These are phyloP conservation scores for Iris macrosiphon DNA, from an alignment of 106 monocot genomes.

Conservation along the genomic window DNA sequence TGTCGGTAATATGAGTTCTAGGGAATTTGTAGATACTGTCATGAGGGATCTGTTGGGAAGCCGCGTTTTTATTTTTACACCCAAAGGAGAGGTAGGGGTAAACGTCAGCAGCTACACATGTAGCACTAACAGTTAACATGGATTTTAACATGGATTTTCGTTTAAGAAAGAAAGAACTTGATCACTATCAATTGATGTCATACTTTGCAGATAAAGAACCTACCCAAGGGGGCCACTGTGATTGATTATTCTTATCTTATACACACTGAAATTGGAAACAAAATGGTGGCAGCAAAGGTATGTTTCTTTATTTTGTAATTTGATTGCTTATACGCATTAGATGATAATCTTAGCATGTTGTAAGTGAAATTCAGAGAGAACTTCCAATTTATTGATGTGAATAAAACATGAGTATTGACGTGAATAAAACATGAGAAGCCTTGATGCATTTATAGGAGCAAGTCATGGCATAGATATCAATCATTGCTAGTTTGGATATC, in stretches of 20 bases:
- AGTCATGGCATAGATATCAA: too few species aligned
- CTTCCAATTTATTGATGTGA: too few species aligned
- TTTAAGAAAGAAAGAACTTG: too few species aligned
- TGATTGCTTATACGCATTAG: too few species aligned
- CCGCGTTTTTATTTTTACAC: constrained; percentile 97
- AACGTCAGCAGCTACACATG: neutral
- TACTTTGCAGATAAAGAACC: constrained; percentile 73
- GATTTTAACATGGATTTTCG: neutral
- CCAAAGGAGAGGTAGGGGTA: constrained; percentile 90
- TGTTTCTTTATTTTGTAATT: too few species aligned
- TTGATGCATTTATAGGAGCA: too few species aligned
- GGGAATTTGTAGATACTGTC: constrained; percentile 96
- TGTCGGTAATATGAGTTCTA: constrained; percentile 99
- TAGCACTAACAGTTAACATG: neutral
- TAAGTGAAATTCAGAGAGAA: too few species aligned
- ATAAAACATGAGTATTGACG: too few species aligned
- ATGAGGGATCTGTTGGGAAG: constrained; percentile 81
- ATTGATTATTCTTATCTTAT: constrained; percentile 97
- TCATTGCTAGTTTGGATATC: too few species aligned
- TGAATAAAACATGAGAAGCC: too few species aligned
- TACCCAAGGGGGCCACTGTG: constrained; percentile 89
- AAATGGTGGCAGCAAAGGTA: constrained; percentile 98
- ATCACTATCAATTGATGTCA: neutral
- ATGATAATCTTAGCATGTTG: too few species aligned
- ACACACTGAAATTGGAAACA: constrained; percentile 95